Percentiles rank a stretch among this genome's conserved stretches.
Conservation (phyloP, 768 basidiomycete genomes). For the Pluteus cervinus region DNA sequence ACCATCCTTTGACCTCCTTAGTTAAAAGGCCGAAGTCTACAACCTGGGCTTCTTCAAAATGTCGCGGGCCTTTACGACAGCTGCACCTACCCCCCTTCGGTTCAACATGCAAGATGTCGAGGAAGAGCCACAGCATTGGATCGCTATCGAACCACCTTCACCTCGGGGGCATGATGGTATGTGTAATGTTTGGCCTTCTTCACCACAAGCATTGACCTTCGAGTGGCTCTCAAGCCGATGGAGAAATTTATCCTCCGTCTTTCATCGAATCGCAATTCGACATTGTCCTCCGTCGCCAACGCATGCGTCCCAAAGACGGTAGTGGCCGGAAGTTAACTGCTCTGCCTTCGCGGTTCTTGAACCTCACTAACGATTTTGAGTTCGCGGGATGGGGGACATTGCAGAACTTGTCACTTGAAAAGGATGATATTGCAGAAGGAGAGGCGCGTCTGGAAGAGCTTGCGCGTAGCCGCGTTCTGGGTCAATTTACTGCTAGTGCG, state of each 20-base stretch:
- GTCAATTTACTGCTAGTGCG: constrained; percentile 59
- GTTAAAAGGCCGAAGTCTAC: too few relatives aligned
- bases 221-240: not conserved
- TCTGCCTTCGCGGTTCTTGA: constrained; percentile 54
- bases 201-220: too few relatives aligned
- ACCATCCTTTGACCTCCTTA: too few relatives aligned
- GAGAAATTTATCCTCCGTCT: constrained; percentile 26
- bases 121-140: too few relatives aligned
- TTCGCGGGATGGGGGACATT: constrained; percentile 70
- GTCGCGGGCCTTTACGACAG: too few relatives aligned
- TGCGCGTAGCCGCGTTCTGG: constrained; percentile 38
- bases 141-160: constrained; percentile 18
- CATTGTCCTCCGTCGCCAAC: constrained; percentile 55
- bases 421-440: constrained; percentile 33
- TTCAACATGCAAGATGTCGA: too few relatives aligned
- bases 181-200: too few relatives aligned
- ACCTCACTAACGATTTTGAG: constrained; percentile 59
- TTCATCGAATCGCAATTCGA: constrained; percentile 46
- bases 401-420: constrained; percentile 36
- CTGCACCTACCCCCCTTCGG: too few relatives aligned
- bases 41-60: too few relatives aligned
- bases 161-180: too few relatives aligned
- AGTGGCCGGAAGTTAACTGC: constrained; percentile 29
- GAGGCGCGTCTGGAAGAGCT: constrained; percentile 21
- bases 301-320: constrained; percentile 37